Conservation (phyloP, 2,329 filamentous ascomycete genomes). For the Tolypocladium pustulatum region DNA sequence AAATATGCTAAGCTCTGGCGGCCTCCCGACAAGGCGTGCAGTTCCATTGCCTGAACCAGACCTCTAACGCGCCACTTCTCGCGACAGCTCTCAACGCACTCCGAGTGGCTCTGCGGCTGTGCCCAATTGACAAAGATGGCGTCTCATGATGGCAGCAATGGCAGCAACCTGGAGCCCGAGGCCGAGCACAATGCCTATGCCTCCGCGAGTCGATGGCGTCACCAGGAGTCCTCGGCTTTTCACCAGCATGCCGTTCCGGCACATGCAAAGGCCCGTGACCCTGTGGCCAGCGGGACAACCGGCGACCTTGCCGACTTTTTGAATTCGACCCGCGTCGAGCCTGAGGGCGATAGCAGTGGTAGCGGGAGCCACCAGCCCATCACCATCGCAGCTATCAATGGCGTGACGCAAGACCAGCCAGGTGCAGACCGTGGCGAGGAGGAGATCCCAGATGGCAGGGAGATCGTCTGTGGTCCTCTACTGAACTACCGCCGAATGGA, state of each 20-base stretch:
- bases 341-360: conserved; percentile 18
- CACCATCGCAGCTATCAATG: conserved; percentile 27
- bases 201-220: conserved; percentile 49
- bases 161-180: neutral
- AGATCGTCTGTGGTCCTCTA: conserved; percentile 62
- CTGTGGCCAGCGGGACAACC: conserved; percentile 27
- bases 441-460: conserved; percentile 33
- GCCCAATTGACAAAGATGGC: neutral
- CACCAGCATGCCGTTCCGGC: conserved; percentile 33
- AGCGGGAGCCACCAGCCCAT: conserved; percentile 35
- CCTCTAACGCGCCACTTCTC: neutral
- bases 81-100: neutral
- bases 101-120: neutral
- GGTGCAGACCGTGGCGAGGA: conserved; percentile 8
- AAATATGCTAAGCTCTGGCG: neutral
- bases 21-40: neutral
- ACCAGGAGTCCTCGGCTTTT: conserved; percentile 51
- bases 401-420: conserved; percentile 19
- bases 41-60: neutral
- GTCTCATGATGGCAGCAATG: neutral
- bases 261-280: conserved; percentile 17
- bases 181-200: conserved; percentile 39
- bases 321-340: conserved; percentile 41
- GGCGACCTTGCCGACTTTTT: conserved; percentile 45
- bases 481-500: conserved; percentile 72